These are phyloP conservation scores for Fusarium tanahbumbuense DNA, from an alignment of 2,329 filamentous ascomycete genomes.

Conservation along the genomic window DNA sequence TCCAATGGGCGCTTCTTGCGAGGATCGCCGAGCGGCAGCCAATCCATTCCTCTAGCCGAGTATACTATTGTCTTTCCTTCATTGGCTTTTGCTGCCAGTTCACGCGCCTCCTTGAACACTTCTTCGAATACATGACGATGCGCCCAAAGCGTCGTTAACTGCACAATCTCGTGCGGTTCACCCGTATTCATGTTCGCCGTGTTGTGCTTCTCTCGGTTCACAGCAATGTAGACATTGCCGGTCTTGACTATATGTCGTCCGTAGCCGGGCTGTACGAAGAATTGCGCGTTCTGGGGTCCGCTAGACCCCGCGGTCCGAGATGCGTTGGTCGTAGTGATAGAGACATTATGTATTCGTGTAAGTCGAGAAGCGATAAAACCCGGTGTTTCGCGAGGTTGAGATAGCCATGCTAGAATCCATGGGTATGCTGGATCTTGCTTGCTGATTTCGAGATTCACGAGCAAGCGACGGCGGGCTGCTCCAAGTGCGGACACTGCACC, in stretches of 20 bases:
- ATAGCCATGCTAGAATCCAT: slow-evolving; percentile 96
- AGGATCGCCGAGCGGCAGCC: slow-evolving; percentile 85
- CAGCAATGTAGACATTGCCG: slow-evolving; percentile 85
- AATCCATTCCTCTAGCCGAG: slow-evolving; percentile 84
- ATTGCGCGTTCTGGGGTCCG: slow-evolving; percentile 80
- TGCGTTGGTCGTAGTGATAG: slow-evolving; percentile 69
- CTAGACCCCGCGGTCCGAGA: slow-evolving; percentile 68
- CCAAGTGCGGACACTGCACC: slow-evolving; percentile 78
- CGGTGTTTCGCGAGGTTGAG: slow-evolving; percentile 75
- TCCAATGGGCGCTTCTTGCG: slow-evolving; percentile 87
- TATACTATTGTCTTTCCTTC: slow-evolving; percentile 96
- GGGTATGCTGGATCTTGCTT: slow-evolving; percentile 92
- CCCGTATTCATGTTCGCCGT: slow-evolving; percentile 86
- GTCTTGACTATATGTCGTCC: slow-evolving; percentile 90
- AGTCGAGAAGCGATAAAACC: slow-evolving; percentile 70
- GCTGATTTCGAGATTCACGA: slow-evolving; percentile 96
- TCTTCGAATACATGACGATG: slow-evolving; percentile 91
- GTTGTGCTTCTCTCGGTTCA: slow-evolving; percentile 85
- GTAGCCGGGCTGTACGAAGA: slow-evolving; percentile 90
- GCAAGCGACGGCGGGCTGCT: slow-evolving; percentile 83
- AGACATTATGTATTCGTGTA: slow-evolving; percentile 70
- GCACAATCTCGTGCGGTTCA: slow-evolving; percentile 93
- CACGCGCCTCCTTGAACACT: slow-evolving; percentile 88
- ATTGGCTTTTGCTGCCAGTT: slow-evolving; percentile 79
- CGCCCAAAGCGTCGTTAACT: slow-evolving; percentile 89